These are phyloP conservation scores for Apodospora peruviana DNA, from an alignment of 495 filamentous ascomycete species.

Conservation along the genomic window DNA sequence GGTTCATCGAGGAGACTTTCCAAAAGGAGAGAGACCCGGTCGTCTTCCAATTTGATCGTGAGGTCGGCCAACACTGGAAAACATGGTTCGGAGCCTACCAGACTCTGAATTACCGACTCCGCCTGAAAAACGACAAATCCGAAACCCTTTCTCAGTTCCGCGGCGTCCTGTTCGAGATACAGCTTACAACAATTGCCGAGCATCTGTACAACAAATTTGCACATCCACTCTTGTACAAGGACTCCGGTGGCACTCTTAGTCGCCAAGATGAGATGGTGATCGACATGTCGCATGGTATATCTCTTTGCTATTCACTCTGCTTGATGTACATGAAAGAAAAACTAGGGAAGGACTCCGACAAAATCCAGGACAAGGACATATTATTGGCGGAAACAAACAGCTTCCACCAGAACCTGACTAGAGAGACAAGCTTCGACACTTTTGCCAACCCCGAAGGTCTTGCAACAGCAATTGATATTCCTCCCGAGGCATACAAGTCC, in stretches of 20 bases:
- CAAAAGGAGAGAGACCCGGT: not conserved
- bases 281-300: constrained; percentile 1
- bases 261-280: constrained; percentile 6
- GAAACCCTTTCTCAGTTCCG: constrained; percentile 1
- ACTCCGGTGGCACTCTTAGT: not conserved
- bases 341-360: not conserved
- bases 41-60: not conserved
- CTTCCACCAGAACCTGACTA: not conserved
- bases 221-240: constrained; percentile 7
- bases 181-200: constrained; percentile 6
- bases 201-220: constrained; percentile 8
- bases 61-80: constrained; percentile 3
- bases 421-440: not conserved
- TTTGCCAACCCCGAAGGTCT: not conserved
- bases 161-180: constrained; percentile 7
- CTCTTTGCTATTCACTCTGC: constrained; percentile 5
- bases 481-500: not conserved
- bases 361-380: not conserved
- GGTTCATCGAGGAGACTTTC: constrained; percentile 5
- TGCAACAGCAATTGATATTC: not conserved
- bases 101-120: constrained; percentile 5
- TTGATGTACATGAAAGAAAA: constrained; percentile 3
- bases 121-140: constrained; percentile 1
- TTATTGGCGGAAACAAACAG: not conserved
- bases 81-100: constrained; percentile 9